Evolutionary conservation across 176 grass and related monocot species (phyloP), one percentile per base, ranked within the genome.

Genomic region (Avena eriantha): DNA sequence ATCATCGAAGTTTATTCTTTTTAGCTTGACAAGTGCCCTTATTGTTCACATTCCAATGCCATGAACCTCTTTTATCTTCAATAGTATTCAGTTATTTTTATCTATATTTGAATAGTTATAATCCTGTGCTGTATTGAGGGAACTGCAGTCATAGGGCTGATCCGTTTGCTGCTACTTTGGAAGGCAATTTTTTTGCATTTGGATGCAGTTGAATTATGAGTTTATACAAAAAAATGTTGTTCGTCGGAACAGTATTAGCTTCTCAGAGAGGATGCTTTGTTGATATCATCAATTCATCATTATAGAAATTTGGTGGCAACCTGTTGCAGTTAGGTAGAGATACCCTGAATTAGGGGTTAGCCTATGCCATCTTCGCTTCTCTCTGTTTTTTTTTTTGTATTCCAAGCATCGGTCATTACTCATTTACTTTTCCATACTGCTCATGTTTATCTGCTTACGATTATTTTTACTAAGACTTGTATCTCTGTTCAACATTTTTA

Each of bases 401-500:
- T 17, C 21, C 55, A 45, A 68, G 45, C 15, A 61, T 41, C 58
- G 3, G 5, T 21, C 22, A 12, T 46, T 60, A 18, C 2, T 61
- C 35, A n/a, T 56, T 59, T 80, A 35, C 16, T 26, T 64, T 64
- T 46, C 36, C 8, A 4, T 76, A 80, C 55, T 53, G 4, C 53
- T 80, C 83, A 22, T 65, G 15, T 50, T 54, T 26, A 34, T 73
- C 5, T 78, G 8, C 63, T 65, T 39, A 48, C 4, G 6, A 24
- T 18, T 85, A 78, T 19, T 78, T 81, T 86, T 60, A 18, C 10
- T 16, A 73, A 73, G 19, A 21, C 34, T 22, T 59, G 26, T 73
- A 19, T 46, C 3, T 47, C 36, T 67, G 16, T 58, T 79, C 4
- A 72, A 82, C 8, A 15, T 39, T 68, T 77, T 0, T 29, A 54